These are phyloP conservation scores for Spizellomyces punctatus DNA, from an alignment of 192 early-diverging fungal genomes.

Conservation along the genomic window DNA sequence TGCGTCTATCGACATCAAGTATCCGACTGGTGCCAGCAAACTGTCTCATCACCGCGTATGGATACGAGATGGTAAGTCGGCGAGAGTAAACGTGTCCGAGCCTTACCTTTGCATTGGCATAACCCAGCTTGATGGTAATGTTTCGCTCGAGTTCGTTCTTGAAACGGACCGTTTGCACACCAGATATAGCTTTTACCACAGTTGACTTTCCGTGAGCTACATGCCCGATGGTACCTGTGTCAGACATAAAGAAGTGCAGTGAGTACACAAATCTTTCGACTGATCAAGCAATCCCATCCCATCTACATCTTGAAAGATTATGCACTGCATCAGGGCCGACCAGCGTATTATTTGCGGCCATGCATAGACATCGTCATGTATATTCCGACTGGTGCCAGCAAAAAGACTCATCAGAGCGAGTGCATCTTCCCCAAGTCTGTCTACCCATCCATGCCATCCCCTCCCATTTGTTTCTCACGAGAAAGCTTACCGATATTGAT, in stretches of 20 bases:
- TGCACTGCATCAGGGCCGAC: neutral
- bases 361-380: constrained; percentile 5
- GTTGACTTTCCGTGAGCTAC: constrained; percentile 99
- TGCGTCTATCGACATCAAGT: neutral
- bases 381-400: constrained; percentile 5
- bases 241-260: neutral
- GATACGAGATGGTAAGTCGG: neutral
- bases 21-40: constrained; percentile 11
- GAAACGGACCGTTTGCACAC: constrained; percentile 97
- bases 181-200: constrained; percentile 97
- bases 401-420: too few relatives aligned
- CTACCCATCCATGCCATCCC: neutral
- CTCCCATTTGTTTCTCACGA: neutral
- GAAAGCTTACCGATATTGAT: constrained; percentile 91
- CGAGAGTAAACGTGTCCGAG: constrained; percentile 16
- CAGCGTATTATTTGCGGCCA: neutral
- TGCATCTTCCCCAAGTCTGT: neutral
- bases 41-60: neutral
- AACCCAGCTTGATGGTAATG: constrained; percentile 99
- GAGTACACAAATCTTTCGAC: too few relatives aligned
- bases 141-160: constrained; percentile 98
- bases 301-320: neutral
- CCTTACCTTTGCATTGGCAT: constrained; percentile 93
- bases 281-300: neutral
- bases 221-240: constrained; percentile 93